Percentiles rank a stretch among this genome's conserved stretches.
These are phyloP conservation scores for Candida pseudoviswanathii DNA, from an alignment of 1,139 yeast genomes.

Conservation along the genomic window DNA sequence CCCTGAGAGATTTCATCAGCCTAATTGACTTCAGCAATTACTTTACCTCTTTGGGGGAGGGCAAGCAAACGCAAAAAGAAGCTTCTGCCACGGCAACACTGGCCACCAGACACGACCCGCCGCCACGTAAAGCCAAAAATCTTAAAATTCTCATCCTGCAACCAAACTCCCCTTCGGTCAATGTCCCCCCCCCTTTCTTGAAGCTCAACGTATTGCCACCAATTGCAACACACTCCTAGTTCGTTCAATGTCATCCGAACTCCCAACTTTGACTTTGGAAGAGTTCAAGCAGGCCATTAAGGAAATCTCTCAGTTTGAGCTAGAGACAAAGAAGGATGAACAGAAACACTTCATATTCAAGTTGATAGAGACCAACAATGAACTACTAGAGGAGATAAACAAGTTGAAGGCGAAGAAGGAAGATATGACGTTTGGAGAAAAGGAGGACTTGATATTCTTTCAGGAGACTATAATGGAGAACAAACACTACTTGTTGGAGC, in stretches of 20 bases:
- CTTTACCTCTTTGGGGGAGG: too few species aligned
- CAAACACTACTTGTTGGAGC: constrained; percentile 30
- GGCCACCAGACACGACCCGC: too few species aligned
- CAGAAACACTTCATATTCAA: constrained; percentile 20
- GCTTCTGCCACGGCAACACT: too few species aligned
- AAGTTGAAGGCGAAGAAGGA: constrained; percentile 9
- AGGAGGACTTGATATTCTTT: constrained; percentile 31
- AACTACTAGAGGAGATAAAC: constrained; percentile 30
- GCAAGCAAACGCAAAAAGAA: too few species aligned
- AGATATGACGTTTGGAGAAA: constrained; percentile 13
- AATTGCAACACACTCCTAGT: neutral
- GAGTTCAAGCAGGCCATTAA: constrained; percentile 32
- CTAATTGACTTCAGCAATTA: too few species aligned
- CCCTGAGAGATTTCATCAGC: neutral
- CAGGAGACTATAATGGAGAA: constrained; percentile 38
- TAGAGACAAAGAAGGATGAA: constrained; percentile 14
- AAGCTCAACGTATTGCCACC: neutral
- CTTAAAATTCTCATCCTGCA: too few species aligned
- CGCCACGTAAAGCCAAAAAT: too few species aligned
- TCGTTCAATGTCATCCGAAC: constrained; percentile 1
- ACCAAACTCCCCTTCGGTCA: too few species aligned
- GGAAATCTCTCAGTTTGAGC: constrained; percentile 23
- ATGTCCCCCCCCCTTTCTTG: too few species aligned
- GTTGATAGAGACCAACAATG: constrained; percentile 34
- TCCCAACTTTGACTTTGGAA: constrained; percentile 10